Base-by-base conservation (phyloP, 305 asterid species). In the Solanum aculeatissimum region DNA sequence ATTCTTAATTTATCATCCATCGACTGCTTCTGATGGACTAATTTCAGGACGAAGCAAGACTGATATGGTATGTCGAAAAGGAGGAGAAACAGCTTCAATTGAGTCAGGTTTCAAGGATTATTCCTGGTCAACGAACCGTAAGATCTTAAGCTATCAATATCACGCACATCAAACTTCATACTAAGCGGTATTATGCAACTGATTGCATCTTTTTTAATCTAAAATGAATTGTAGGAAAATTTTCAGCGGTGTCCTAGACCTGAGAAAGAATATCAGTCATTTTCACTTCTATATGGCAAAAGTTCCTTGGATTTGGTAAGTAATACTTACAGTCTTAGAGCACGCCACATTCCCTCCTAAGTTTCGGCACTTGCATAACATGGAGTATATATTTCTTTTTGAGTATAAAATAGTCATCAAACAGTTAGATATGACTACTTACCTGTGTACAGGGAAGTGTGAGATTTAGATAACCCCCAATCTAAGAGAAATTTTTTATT, bases 81-180 rank as follows among this genome's bases (percentile, higher is more conserved):
- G 93, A 92, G 84, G 93, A 92, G 87, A 94, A 94, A 86, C 91
- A 87, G 66, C 92, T 94, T 79, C 87, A 9, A 80, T 84, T 94
- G 47, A 87, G 88, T 89, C 94, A 91, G 83, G 91, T 94, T 89
- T 90, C 95, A 86, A 90, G 89, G 87, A 91, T 94, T 83, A 89
- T 94, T 86, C 98, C 94, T 53, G 98, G 98, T 85, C 98, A 93
- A 74, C 95, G 94, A 78, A 94, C 94, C 51, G 98, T 94, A 93
- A 92, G 97, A 89, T 83, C 53, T 80, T 78, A 43, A 4, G 1
- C 71, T 85, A 42, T 65, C 21, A 27, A 47, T 38, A 69, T 82
- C 63, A 85, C 58, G 62, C 15, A 65, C 51, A 60, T 43, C 68
- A 47, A 55, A 32, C 60, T 42, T 65, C 54, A 81, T 58, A 38